Conservation (phyloP, 2,329 filamentous ascomycete genomes). For the Cytospora chrysosperma region DNA sequence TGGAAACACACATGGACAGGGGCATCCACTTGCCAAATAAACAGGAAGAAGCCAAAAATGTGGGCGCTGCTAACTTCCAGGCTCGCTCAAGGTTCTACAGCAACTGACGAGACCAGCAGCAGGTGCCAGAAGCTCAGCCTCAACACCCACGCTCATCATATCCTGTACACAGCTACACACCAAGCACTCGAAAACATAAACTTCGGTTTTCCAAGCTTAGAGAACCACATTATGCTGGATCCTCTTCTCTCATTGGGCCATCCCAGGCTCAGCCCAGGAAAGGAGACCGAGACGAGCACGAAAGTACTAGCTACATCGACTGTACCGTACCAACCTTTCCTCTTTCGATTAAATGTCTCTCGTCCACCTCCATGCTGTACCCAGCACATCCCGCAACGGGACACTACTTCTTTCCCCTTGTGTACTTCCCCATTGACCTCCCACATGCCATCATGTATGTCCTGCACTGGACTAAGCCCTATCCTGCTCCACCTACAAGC, state of each 20-base stretch:
- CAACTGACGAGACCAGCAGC: not conserved
- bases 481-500: not conserved
- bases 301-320: not conserved
- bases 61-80: not conserved
- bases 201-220: not conserved
- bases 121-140: not conserved
- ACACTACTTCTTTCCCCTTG: not conserved
- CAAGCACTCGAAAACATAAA: not conserved
- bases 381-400: not conserved
- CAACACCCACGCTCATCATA: not conserved
- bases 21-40: not conserved
- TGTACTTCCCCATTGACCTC: not conserved
- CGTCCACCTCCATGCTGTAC: not conserved
- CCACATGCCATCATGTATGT: not conserved
- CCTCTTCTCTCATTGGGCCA: not conserved
- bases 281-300: not conserved
- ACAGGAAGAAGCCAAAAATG: not conserved
- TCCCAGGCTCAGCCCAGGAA: not conserved
- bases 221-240: not conserved
- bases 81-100: not conserved
- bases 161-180: not conserved
- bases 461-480: not conserved
- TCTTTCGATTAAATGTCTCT: not conserved
- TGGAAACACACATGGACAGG: not conserved
- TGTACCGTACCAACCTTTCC: not conserved